These are phyloP conservation scores for Chlorella ohadii DNA, from an alignment of 139 green algal genomes.

Conservation along the genomic window DNA sequence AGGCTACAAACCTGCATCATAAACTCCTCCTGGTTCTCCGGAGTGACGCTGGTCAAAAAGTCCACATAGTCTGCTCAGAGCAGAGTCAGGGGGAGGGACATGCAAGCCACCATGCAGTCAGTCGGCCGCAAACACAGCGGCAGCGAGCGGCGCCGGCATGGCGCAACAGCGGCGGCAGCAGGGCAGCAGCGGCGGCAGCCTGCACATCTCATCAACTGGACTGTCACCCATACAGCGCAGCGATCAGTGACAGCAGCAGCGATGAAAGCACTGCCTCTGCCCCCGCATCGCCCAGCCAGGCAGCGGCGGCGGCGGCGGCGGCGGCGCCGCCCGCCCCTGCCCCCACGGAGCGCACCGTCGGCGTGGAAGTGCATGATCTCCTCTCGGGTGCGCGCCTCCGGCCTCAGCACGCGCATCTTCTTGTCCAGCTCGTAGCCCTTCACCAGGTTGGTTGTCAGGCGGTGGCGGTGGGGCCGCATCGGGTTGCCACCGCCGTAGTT, in stretches of 20 bases:
- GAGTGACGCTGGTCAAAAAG: conserved; percentile 94
- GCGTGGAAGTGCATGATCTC: conserved; percentile 93
- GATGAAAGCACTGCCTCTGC: neutral
- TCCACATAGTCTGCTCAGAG: conserved; percentile 92
- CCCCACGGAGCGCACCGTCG: conserved; percentile 86
- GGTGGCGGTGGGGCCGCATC: conserved; percentile 94
- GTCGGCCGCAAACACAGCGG: no score
- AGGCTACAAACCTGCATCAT: conserved; percentile 81
- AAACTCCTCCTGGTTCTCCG: conserved; percentile 96
- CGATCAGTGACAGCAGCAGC: no score
- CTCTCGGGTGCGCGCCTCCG: conserved; percentile 62
- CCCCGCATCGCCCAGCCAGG: no score
- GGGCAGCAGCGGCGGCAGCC: no score
- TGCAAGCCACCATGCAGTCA: no score
- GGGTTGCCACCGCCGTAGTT: conserved; percentile 84
- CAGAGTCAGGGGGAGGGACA: no score
- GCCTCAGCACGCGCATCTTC: conserved; percentile 86
- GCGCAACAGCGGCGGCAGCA: no score
- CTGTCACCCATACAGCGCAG: no score
- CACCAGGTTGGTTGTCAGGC: conserved; percentile 95
- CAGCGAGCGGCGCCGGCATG: no score
- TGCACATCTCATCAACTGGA: no score
- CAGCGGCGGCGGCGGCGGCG: no score
- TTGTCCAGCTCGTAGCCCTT: conserved; percentile 90
- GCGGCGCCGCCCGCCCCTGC: neutral